Evolutionary conservation across 129 eudicot genomes (phyloP).

Genomic region (Helianthus tuberosus): DNA sequence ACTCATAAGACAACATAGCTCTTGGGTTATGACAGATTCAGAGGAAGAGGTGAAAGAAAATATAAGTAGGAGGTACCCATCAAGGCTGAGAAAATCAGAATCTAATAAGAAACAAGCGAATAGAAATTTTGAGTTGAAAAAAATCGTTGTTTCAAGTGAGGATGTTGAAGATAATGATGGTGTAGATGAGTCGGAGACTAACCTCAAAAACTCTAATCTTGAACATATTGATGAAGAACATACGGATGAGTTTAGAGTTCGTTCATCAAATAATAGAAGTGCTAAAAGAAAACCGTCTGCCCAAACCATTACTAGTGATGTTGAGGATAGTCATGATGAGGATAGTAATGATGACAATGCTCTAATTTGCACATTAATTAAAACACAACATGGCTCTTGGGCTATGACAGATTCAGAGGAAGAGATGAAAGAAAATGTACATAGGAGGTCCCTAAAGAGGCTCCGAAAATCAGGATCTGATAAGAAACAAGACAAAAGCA

Average conservation of each 20-base stretch:
- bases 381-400: conserved; percentile 14
- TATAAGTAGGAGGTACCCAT: conserved; percentile 17
- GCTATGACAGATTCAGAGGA: not conserved
- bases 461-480: no score
- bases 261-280: conserved; percentile 13
- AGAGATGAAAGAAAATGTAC: not conserved
- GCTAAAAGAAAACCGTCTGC: conserved; percentile 45
- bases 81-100: conserved; percentile 34
- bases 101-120: conserved; percentile 14
- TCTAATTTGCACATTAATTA: conserved; percentile 44
- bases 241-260: conserved; percentile 12
- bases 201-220: not conserved
- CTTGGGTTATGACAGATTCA: not conserved
- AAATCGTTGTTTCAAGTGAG: conserved; percentile 20
- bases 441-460: not conserved
- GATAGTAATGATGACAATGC: conserved; percentile 51
- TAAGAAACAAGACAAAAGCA: no score
- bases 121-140: conserved; percentile 3
- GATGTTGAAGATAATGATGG: conserved; percentile 37
- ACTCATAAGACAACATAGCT: conserved; percentile 27
- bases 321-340: no score
- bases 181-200: conserved; percentile 43
- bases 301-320: conserved; percentile 31
- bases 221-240: conserved; percentile 35
- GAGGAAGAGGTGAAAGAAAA: conserved; percentile 7